Evolutionary conservation across 208 protist species (phyloP), one percentile per base, ranked within the genome.

Genomic region (Histomonas meleagridis): DNA sequence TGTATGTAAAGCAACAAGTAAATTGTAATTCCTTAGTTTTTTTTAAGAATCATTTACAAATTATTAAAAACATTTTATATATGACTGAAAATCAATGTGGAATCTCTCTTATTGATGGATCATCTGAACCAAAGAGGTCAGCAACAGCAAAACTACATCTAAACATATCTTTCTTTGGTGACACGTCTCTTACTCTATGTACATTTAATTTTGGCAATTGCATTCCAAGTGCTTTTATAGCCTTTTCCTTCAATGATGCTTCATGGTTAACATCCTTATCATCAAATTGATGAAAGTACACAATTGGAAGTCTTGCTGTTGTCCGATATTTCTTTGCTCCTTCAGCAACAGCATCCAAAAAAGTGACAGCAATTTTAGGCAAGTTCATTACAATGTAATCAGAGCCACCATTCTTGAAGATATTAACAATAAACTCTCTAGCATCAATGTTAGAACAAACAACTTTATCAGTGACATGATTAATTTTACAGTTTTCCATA

Each of bases 371-470:
- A 18, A 46, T 86, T 43, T 48, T 48, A 40, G 76, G 76, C 10
- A 86, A 46, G 46, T 86, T 86, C 70, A 90, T 90, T 12, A 90
- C 38, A 32, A 92, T 90, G 21, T 92, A 65, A 48, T 90, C 92
- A 0, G 94, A 92, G 7, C 92, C 43, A 46, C 92, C 49, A 81
- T 81, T 49, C 79, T 92, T 76, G 32, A 91, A 55, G 40, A 97
- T 91, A 0, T 94, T 91, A 38, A 96, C 94, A 35, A 98, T 93
- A 92, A 98, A 98, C 55, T 96, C 96, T 14, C 97, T 94, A 1
- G 96, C 97, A 93, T 98, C 97, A 91, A 97, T 93, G 93, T 98
- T 98, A 92, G 93, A 97, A n/a, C 95, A 94, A 1, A 93, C 92
- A 72, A 98, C 92, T 7, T 92, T 43, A 1, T 92, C 43, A 38